These are phyloP conservation scores for Trypanosoma brucei DNA, from an alignment of 208 protist genomes.

Conservation along the genomic window DNA sequence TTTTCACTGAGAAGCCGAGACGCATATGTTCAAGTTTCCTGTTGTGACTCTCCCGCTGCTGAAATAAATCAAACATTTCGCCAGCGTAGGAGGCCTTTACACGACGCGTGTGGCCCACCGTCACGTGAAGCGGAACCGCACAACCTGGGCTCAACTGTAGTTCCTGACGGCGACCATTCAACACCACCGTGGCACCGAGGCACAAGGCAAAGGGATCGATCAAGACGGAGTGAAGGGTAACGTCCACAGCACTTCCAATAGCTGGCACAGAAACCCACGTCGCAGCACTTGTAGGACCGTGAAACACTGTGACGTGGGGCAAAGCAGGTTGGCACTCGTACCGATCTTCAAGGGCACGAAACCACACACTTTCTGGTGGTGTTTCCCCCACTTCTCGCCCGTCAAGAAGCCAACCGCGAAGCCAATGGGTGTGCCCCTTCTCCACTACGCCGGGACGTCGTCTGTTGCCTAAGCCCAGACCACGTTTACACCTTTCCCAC, in stretches of 20 bases:
- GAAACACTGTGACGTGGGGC: slow-evolving; percentile 70
- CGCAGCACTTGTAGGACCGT: slow-evolving; percentile 12
- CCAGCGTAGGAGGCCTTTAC: slow-evolving; percentile 43
- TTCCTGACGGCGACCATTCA: slow-evolving; percentile 9
- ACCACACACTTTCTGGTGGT: slow-evolving; percentile 12
- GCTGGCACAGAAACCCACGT: slow-evolving; percentile 3
- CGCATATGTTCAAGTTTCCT: slow-evolving; percentile 23
- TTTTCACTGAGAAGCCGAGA: slow-evolving; percentile 24
- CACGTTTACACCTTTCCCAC: slow-evolving; percentile 15
- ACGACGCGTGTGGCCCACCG: slow-evolving; percentile 32
- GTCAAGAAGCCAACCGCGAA: slow-evolving; percentile 67
- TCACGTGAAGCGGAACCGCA: slow-evolving; percentile 53
- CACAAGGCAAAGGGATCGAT: slow-evolving; percentile 70
- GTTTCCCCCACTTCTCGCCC: slow-evolving; percentile 11
- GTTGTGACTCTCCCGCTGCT: slow-evolving; percentile 51
- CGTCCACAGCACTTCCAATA: slow-evolving; percentile 31
- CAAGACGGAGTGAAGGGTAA: slow-evolving; percentile 40
- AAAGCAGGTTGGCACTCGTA: slow-evolving; percentile 27
- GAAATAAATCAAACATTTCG: slow-evolving; percentile 50
- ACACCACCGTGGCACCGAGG: slow-evolving; percentile 20
- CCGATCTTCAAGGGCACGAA: slow-evolving; percentile 39
- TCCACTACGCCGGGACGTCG: slow-evolving; percentile 9
- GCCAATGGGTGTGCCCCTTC: slow-evolving; percentile 63
- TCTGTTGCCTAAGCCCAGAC: not conserved
- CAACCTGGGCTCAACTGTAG: slow-evolving; percentile 4